phyloP scores from a whole-genome alignment of 2,329 filamentous ascomycete species.

The Sclerotinia spermophila region DNA sequence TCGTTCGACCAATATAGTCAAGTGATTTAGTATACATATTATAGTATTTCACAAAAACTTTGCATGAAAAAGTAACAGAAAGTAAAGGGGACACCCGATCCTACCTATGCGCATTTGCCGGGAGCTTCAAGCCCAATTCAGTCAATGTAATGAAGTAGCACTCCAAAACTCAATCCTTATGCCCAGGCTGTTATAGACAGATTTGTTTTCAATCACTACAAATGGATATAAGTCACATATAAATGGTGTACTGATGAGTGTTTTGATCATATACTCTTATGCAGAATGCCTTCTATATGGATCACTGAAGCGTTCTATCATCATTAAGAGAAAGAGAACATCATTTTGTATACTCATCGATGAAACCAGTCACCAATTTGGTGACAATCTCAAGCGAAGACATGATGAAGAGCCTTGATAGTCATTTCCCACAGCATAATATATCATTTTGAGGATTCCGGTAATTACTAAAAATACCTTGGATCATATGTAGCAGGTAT shows the following conservation, averaged over 20 bases:
- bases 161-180: no score
- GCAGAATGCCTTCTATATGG: background rate
- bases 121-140: no score
- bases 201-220: no score
- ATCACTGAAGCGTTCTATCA: accelerated
- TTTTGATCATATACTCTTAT: no score
- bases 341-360: background rate
- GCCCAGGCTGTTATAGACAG: no score
- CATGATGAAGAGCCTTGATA: background rate
- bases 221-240: background rate
- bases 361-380: background rate
- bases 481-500: accelerated
- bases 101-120: no score
- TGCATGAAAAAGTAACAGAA: no score
- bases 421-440: background rate
- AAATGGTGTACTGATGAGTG: background rate
- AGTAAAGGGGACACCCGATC: no score
- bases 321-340: background rate
- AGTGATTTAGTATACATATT: no score
- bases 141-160: no score
- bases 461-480: background rate
- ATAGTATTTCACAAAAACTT: no score
- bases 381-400: background rate
- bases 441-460: background rate
- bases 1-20: no score